Evolutionary conservation across 139 green algal species (phyloP), one percentile per base, ranked within the genome.

Genomic region (Micractinium sp.): DNA sequence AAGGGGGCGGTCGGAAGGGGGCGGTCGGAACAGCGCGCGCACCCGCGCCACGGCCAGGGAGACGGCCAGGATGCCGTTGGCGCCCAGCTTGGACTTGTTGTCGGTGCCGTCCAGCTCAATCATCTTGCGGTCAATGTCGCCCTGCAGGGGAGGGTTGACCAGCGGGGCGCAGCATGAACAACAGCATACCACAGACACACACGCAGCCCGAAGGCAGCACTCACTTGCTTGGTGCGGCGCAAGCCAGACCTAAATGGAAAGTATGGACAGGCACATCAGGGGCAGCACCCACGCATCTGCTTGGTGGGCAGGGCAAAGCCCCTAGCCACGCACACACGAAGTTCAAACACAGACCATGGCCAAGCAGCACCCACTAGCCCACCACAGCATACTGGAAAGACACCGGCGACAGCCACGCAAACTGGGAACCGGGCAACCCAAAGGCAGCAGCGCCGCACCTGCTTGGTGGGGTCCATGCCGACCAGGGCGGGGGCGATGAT

Each of bases 1-100:
- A 73, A 73, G 63, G 63, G 63, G 7, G 3, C 63, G 3, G 23
- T 25, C 63, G 14, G 14, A 29, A 75, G 67, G 31, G 31, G 23
- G 25, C 27, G 7, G n/a, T 35, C 67, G 31, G 2, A 23, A 22
- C 31, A 35, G 7, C 67, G 20, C 7, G 33, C 88, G 39, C 82
- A 91, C 97, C 91, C 98, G 97, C 89, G 91, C 95, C 1, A 98
- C 93, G 22, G 98, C 98, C 91, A 99, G 95, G 66, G 98, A 99
- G 15, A 99, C 98, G 1, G 97, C 98, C 85, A 99, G 94, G 91
- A 99, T 99, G 76, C 98, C 98, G 90, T 99, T 99, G 86, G 98
- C 98, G 14, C 98, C 98, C 86, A 99, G 94, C 92, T 97, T 98
- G 88, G 92, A 95, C 96, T 99, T 99, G 96, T 99, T 99, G 78